Base-by-base conservation (phyloP, 2,329 filamentous ascomycete species). In the Phaeosphaeria sp. region DNA sequence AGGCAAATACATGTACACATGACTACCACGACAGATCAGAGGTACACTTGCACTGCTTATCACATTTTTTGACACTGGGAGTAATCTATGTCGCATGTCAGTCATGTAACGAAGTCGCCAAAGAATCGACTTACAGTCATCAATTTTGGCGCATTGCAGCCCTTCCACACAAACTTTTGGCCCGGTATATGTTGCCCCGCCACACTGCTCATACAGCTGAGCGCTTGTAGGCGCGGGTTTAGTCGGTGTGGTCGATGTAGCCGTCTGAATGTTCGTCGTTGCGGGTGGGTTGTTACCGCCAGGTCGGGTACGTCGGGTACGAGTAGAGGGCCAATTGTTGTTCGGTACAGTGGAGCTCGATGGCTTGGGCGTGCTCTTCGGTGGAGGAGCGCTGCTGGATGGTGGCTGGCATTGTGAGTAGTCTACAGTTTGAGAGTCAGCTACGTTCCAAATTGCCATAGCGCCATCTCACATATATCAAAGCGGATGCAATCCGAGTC, bases 81-180 rank as follows among this genome's bases (percentile, higher is more conserved):
- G 11, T 36, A 36, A 13, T 36, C n/a, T n/a, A n/a, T n/a, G n/a
- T n/a, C n/a, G n/a, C n/a, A n/a, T n/a, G n/a, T n/a, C n/a, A n/a
- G n/a, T n/a, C n/a, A n/a, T n/a, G n/a, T n/a, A n/a, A n/a, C n/a
- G n/a, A n/a, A n/a, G n/a, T n/a, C n/a, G n/a, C n/a, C n/a, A n/a
- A n/a, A n/a, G n/a, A n/a, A n/a, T n/a, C 22, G 63, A 66, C 39
- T 64, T 64, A 39, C 56, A 64, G 1, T 66, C 59, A 51, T 67
- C 57, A n/a, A 59, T 25, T 33, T 59, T 54, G 18, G 57, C 51
- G 48, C 59, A 64, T 1, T 40, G 47, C 39, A 66, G 33, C 2
- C 59, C 65, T 21, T 56, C 46, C 3, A 54, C 60, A 45, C 60
- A 65, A 8, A 47, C 43, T 1, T 45, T 57, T 7, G 57, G 49